phyloP scores from a whole-genome alignment of 2,329 filamentous ascomycete species.

The Colletotrichum acutatum region DNA sequence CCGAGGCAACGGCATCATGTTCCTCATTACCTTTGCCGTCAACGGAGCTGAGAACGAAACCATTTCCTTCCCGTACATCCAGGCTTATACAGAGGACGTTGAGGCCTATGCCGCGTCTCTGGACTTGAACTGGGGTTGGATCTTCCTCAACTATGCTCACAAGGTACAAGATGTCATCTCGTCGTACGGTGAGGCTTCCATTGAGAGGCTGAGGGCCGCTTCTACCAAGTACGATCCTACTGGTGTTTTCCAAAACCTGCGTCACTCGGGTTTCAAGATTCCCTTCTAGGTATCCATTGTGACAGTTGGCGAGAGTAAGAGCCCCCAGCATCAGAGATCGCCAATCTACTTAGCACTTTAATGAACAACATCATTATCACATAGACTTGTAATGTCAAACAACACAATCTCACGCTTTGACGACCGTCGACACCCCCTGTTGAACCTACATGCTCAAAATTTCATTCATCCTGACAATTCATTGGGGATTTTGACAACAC shows the following conservation, averaged over 20 bases:
- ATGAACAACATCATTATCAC: background rate
- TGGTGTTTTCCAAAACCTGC: constrained; percentile 50
- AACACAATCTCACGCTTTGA: rapidly evolving
- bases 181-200: constrained; percentile 50
- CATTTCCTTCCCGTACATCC: constrained; percentile 49
- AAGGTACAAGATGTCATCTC: constrained; percentile 49
- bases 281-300: constrained; percentile 14
- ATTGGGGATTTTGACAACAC: background rate
- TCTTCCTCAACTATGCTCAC: constrained; percentile 58
- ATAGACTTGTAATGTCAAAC: background rate
- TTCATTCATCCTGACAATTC: too few relatives aligned
- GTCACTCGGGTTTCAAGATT: constrained; percentile 47
- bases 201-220: constrained; percentile 45
- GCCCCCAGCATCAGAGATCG: background rate
- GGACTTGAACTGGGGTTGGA: constrained; percentile 42
- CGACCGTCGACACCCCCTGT: background rate
- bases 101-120: constrained; percentile 41
- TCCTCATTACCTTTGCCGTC: constrained; percentile 44
- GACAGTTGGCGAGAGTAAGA: background rate
- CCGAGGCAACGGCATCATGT: constrained; percentile 44
- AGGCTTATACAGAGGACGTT: constrained; percentile 45
- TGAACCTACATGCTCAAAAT: too few relatives aligned
- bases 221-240: constrained; percentile 51
- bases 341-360: background rate
- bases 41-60: constrained; percentile 46